Evolutionary conservation across 2,329 filamentous ascomycete genomes (phyloP).

Genomic region (Fusarium marasasianum): DNA sequence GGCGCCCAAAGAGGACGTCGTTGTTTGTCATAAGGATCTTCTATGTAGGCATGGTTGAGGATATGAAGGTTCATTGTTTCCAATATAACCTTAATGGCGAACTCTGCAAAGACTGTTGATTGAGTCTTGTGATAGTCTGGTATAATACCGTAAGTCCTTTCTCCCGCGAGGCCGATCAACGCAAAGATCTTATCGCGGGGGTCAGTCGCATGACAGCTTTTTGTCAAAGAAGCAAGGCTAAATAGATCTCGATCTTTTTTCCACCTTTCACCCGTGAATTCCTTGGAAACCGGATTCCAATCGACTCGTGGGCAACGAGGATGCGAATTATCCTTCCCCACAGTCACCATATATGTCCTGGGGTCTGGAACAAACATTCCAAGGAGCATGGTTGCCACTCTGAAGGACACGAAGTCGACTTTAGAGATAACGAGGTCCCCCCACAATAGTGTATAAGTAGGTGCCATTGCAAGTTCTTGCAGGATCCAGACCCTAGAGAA

Average conservation of each 20-base stretch:
- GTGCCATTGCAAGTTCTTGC: rapidly evolving
- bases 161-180: rapidly evolving
- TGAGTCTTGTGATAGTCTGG: rapidly evolving
- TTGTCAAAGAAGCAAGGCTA: too few species aligned
- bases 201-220: neutral
- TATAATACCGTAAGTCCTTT: rapidly evolving
- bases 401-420: rapidly evolving
- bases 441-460: rapidly evolving
- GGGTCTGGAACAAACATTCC: too few species aligned
- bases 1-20: neutral
- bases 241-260: too few species aligned
- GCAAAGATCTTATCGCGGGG: neutral
- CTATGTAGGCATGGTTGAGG: rapidly evolving
- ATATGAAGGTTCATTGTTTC: rapidly evolving
- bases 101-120: neutral
- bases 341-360: too few species aligned
- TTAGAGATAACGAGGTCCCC: neutral
- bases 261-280: too few species aligned
- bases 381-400: rapidly evolving
- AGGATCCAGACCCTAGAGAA: neutral
- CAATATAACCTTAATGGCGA: rapidly evolving
- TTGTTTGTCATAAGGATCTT: neutral
- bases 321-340: too few species aligned
- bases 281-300: rapidly evolving
- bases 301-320: rapidly evolving